These are phyloP conservation scores for Tylopilus subfusipes DNA, from an alignment of 768 basidiomycete genomes.

Conservation along the genomic window DNA sequence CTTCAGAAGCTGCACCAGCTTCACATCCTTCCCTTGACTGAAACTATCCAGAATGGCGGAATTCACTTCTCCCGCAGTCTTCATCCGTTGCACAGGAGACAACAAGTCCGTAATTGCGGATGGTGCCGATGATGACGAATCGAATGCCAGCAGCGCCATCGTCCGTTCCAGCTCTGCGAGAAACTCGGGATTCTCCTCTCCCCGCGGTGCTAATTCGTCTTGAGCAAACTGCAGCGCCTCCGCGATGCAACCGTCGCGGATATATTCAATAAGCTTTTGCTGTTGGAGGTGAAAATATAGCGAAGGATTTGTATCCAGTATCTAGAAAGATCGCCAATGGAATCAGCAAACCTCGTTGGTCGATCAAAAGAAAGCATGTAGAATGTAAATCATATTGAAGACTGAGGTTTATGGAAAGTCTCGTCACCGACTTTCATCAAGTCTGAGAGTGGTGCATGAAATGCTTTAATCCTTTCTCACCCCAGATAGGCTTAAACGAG, in stretches of 20 bases:
- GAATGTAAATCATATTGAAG: conserved; percentile 87
- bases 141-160: conserved; percentile 89
- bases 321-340: conserved; percentile 48
- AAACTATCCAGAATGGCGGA: conserved; percentile 90
- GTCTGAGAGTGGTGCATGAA: conserved; percentile 99
- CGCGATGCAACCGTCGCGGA: conserved; percentile 72
- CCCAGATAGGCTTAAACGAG: not conserved
- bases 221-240: conserved; percentile 76
- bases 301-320: conserved; percentile 91
- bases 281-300: conserved; percentile 96
- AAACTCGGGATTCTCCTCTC: conserved; percentile 93
- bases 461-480: conserved; percentile 73
- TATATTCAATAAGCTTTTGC: conserved; percentile 92
- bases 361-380: not conserved
- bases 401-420: conserved; percentile 79
- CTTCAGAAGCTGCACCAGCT: conserved; percentile 77
- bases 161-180: conserved; percentile 88
- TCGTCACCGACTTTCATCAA: conserved; percentile 79
- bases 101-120: conserved; percentile 77
- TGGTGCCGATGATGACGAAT: conserved; percentile 46
- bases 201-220: conserved; percentile 88
- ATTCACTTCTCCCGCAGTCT: conserved; percentile 95
- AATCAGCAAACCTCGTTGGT: conserved; percentile 14
- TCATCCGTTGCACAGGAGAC: conserved; percentile 83
- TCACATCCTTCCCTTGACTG: conserved; percentile 91